A percentile compares a stretch with the other conserved stretches of the same genome.
Conservation (phyloP, 768 basidiomycete genomes). For the Pleurotus salmoneostramineus region DNA sequence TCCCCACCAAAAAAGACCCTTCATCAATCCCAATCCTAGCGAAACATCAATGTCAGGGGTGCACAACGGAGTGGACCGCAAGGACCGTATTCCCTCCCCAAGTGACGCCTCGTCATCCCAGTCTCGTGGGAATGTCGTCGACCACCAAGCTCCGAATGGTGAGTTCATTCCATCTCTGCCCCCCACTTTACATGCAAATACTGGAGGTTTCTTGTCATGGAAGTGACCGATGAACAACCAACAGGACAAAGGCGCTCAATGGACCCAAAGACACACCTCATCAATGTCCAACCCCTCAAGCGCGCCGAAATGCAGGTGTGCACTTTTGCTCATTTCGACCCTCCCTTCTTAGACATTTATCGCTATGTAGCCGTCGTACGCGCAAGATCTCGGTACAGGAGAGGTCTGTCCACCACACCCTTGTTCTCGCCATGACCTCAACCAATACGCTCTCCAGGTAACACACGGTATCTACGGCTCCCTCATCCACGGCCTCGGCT, state of each 20-base stretch:
- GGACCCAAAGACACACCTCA: conserved; percentile 39
- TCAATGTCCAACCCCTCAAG: conserved; percentile 82
- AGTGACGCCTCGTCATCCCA: conserved; percentile 27
- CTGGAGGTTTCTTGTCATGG: conserved; percentile 9
- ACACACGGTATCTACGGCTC: conserved; percentile 87
- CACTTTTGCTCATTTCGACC: not conserved
- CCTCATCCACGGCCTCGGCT: conserved; percentile 68
- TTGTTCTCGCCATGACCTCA: not conserved
- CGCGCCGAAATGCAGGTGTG: conserved; percentile 83
- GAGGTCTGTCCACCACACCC: conserved; percentile 32
- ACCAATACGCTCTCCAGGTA: conserved; percentile 37
- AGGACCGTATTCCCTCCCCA: conserved; percentile 46
- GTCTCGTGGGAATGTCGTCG: conserved; percentile 60
- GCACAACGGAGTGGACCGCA: conserved; percentile 38
- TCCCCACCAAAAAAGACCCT: not conserved
- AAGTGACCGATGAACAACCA: conserved; percentile 63
- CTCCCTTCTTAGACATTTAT: not conserved
- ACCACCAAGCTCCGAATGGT: conserved; percentile 69
- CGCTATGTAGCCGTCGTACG: conserved; percentile 72
- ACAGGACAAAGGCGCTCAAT: conserved; percentile 26
- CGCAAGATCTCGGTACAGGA: conserved; percentile 78
- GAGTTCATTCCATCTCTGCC: conserved; percentile 16
- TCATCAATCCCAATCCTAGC: not conserved
- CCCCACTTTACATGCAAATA: conserved; percentile 10
- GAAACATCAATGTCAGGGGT: conserved; percentile 1